A percentile compares a stretch with the other conserved stretches of the same genome.
phyloP scores from a whole-genome alignment of 108 stramenopile species.

The Conticribra guillardii region DNA sequence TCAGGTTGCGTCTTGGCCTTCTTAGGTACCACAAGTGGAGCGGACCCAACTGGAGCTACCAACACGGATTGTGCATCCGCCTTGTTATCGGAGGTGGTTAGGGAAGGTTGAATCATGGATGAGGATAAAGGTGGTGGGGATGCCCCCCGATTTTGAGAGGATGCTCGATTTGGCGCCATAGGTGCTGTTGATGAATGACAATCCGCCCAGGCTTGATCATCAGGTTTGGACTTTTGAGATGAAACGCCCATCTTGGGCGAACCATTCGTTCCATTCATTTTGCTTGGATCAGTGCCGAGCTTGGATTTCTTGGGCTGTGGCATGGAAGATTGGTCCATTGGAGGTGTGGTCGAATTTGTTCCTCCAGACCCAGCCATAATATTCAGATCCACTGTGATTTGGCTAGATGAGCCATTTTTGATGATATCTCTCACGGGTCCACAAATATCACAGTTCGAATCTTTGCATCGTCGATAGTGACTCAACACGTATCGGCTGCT shows the following conservation, averaged over 20 bases:
- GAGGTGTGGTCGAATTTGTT: neutral
- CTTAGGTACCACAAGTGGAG: too few species aligned
- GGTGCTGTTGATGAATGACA: too few species aligned
- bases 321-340: neutral
- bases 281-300: neutral
- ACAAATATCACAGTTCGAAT: slow-evolving; percentile 92
- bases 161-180: too few species aligned
- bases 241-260: neutral
- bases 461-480: slow-evolving; percentile 97
- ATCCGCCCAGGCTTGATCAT: too few species aligned
- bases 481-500: slow-evolving; percentile 97
- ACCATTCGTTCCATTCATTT: slow-evolving; percentile 1
- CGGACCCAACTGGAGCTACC: too few species aligned
- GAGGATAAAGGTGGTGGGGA: too few species aligned
- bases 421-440: slow-evolving; percentile 96
- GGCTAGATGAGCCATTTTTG: slow-evolving; percentile 62
- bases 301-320: slow-evolving; percentile 10
- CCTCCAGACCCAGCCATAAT: slow-evolving; percentile 23
- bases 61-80: too few species aligned
- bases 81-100: too few species aligned
- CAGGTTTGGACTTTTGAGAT: too few species aligned
- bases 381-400: slow-evolving; percentile 31
- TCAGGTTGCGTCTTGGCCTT: neutral
- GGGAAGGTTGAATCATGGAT: too few species aligned
- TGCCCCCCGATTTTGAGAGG: too few species aligned